Base-by-base conservation (phyloP, 768 basidiomycete species). In the Scleroderma citrinum region DNA sequence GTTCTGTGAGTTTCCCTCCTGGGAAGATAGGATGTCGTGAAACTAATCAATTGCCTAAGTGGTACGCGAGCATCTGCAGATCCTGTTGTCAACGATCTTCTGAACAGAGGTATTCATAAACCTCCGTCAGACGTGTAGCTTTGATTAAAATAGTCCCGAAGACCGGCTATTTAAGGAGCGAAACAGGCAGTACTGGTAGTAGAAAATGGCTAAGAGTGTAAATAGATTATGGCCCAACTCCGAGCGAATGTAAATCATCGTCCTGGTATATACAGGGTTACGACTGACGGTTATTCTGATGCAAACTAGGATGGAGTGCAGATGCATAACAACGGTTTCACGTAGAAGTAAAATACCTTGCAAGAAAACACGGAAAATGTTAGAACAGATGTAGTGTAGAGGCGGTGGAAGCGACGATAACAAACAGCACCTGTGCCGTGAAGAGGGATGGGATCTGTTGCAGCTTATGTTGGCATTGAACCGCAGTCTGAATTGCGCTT, bases 41-140 rank as follows among this genome's bases (percentile, higher is more conserved):
- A 21, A 32, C 16, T 47, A 19, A 44, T 6, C 32, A 48, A 54
- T 50, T 19, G 8, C 30, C 35, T 48, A 1, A 87, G 84, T 47
- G 82, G 82, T 16, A 56, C 61, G 20, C 68, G 60, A 35, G 72
- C 72, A 20, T 51, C 37, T 17, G 54, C 67, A 21, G 78, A 87
- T 55, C 66, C 72, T n/a, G 57, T 71, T 29, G 56, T 85, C 7
- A 59, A 63, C 50, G 55, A 69, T 41, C 74, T 88, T 75, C 64
- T 87, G 16, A 60, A 64, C 30, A 85, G 78, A 60, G 85, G 84
- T 17, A 68, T 84, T 51, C 71, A 76, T 32, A 71, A 72, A 40
- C 80, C 79, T n/a, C 69, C 69, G 1, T 69, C 74, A 17, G 65
- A 72, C 17, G n/a, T n/a, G 71, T 44, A 68, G 46, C 31, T 54